phyloP scores from a whole-genome alignment of 495 filamentous ascomycete species.

The Xylaria venustula region DNA sequence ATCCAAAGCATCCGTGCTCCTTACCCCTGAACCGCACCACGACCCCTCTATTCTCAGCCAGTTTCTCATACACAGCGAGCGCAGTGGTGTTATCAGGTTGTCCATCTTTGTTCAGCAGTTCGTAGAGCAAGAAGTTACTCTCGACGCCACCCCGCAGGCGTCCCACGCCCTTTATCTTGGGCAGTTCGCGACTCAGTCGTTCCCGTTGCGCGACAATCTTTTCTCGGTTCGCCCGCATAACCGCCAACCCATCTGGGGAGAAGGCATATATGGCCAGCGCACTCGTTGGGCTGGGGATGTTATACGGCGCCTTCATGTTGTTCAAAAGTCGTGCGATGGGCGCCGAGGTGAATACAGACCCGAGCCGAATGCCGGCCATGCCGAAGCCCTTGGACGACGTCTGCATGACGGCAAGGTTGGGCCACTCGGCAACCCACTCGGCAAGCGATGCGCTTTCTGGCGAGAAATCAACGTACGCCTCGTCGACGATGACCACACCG shows the following conservation, averaged over 20 bases:
- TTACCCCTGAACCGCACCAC: constrained; percentile 92
- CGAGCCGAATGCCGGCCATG: constrained; percentile 83
- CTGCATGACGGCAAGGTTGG: constrained; percentile 98
- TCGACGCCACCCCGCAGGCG: constrained; percentile 73
- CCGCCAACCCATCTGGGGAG: constrained; percentile 57
- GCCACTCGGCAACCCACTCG: constrained; percentile 90
- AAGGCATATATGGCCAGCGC: constrained; percentile 77
- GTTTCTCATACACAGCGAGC: constrained; percentile 70
- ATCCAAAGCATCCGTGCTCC: constrained; percentile 85
- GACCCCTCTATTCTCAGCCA: constrained; percentile 86
- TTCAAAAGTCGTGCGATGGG: constrained; percentile 73
- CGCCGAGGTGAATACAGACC: constrained; percentile 60
- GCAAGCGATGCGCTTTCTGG: constrained; percentile 75
- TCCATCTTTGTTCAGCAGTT: constrained; percentile 73
- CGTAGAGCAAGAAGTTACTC: constrained; percentile 88
- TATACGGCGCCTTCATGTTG: constrained; percentile 92
- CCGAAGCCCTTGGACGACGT: constrained; percentile 96
- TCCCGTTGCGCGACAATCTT: constrained; percentile 75
- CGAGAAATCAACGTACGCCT: constrained; percentile 96
- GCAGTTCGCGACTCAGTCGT: constrained; percentile 69
- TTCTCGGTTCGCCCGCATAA: constrained; percentile 67
- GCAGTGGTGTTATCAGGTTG: constrained; percentile 76
- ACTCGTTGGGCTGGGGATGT: constrained; percentile 81
- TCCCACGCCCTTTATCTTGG: constrained; percentile 74
- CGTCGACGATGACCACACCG: constrained; percentile 88